Percentiles rank a stretch among this genome's conserved stretches.
phyloP scores from a whole-genome alignment of 805 yeast genomes.

The Zygoascus bituminiphila region DNA sequence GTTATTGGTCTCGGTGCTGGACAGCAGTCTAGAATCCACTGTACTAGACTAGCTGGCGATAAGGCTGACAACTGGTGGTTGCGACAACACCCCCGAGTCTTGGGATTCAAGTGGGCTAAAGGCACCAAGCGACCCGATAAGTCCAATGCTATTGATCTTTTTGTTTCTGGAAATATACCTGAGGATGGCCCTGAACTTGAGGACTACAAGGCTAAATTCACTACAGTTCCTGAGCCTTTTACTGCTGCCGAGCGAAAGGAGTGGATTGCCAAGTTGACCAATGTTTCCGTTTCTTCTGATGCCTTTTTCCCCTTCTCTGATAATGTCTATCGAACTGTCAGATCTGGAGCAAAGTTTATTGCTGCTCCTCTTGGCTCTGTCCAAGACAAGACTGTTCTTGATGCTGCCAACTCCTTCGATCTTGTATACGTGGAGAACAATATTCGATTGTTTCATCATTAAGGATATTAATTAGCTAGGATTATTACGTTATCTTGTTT shows the following conservation, averaged over 20 bases:
- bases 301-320: constrained; percentile 99
- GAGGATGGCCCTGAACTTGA: constrained; percentile 83
- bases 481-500: neutral
- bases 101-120: constrained; percentile 93
- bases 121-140: constrained; percentile 98
- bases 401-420: constrained; percentile 87
- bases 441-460: constrained; percentile 97
- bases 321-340: constrained; percentile 94
- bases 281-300: constrained; percentile 91
- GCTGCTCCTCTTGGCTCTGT: constrained; percentile 98
- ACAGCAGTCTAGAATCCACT: constrained; percentile 98
- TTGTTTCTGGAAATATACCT: constrained; percentile 87
- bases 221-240: constrained; percentile 72
- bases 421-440: constrained; percentile 95
- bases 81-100: constrained; percentile 93
- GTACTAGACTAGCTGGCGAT: constrained; percentile 98
- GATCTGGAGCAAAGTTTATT: constrained; percentile 91
- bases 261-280: constrained; percentile 72
- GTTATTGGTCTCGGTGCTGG: constrained; percentile 99
- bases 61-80: constrained; percentile 99
- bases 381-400: constrained; percentile 92
- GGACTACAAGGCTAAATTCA: constrained; percentile 88
- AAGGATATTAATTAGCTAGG: too few species aligned
- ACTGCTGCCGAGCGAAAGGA: constrained; percentile 75
- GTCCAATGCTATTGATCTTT: constrained; percentile 94